Conservation (phyloP, 345 rosid genomes). For the Murraya koenigii region DNA sequence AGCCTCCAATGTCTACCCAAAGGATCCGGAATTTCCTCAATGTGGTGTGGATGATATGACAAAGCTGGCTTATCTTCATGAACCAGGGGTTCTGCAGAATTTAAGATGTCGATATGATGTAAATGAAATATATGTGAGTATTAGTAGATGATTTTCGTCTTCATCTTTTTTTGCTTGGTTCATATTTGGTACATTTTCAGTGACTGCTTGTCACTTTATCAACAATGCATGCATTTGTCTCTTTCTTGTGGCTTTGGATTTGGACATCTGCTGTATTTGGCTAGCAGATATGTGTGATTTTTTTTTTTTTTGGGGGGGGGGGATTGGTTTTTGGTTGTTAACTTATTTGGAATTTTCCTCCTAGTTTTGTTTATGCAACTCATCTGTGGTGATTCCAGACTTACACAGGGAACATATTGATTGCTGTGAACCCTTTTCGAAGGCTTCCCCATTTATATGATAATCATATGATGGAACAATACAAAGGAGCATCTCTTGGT, state of each 20-base stretch:
- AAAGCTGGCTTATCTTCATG: conserved; percentile 90
- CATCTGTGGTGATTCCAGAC: conserved; percentile 52
- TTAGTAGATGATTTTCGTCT: conserved; percentile 4
- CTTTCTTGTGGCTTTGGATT: neutral
- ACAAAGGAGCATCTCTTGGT: conserved; percentile 82
- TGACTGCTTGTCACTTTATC: neutral
- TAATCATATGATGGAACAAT: conserved; percentile 76
- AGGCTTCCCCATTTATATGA: conserved; percentile 85
- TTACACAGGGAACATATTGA: conserved; percentile 94
- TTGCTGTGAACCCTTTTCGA: conserved; percentile 93
- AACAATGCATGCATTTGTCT: neutral
- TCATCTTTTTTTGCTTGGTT: neutral
- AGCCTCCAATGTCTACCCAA: conserved; percentile 56
- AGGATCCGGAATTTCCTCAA: conserved; percentile 86
- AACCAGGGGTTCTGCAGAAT: conserved; percentile 92
- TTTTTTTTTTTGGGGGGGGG: too few relatives aligned
- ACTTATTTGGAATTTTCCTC: neutral
- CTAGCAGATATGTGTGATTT: neutral
- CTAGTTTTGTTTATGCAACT: conserved; percentile 2
- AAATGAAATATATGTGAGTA: conserved; percentile 92
- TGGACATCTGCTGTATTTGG: neutral
- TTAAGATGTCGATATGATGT: conserved; percentile 65
- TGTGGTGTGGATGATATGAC: conserved; percentile 97
- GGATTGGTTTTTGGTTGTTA: neutral
- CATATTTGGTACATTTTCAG: neutral